Base-by-base conservation (phyloP, 2,329 filamentous ascomycete species). In the Xylariaceae sp. region DNA sequence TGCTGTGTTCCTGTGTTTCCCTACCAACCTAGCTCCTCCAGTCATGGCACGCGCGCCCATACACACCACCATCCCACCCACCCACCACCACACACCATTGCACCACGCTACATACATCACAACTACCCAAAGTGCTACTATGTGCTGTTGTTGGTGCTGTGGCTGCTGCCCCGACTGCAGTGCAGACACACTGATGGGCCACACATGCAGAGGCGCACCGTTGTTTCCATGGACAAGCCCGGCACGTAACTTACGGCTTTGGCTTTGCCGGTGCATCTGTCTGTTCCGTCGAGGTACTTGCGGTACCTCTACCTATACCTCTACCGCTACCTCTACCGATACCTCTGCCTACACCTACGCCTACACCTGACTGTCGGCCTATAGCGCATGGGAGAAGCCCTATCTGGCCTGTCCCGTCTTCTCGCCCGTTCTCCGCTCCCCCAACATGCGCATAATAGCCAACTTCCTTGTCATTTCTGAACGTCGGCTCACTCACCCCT, bases 401-500 rank as follows among this genome's bases (percentile, higher is more conserved):
- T 39, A 22, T 44, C 52, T 34, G 40, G 22, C 36, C 34, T 36
- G 40, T 48, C 21, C 46, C 40, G 22, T 51, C 46, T 50, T 44
- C 36, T 51, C 46, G 18, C 43, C 52, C 49, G 41, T 46, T 51
- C 52, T 49, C 34, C 54, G 41, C 49, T 53, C 60, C 36, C 44
- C 47, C 50, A 46, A 54, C 46, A 53, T 59, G 60, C 57, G 58
- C 58, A 59, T 60, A 56, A 61, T 59, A 56, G 46, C 56, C 57
- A 53, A 15, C 41, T 54, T 65, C 63, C 63, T 65, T 62, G 64
- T 65, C 63, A 59, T 61, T 59, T 57, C 56, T 55, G 54, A 64
- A 65, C 32, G 26, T 34, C 32, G 45, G 60, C 63, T 67, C 59
- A 61, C 64, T 63, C 63, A 63, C 62, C 65, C 63, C 63, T 62